Base-by-base conservation (phyloP, 148 eudicot species). In the Cornus florida region DNA sequence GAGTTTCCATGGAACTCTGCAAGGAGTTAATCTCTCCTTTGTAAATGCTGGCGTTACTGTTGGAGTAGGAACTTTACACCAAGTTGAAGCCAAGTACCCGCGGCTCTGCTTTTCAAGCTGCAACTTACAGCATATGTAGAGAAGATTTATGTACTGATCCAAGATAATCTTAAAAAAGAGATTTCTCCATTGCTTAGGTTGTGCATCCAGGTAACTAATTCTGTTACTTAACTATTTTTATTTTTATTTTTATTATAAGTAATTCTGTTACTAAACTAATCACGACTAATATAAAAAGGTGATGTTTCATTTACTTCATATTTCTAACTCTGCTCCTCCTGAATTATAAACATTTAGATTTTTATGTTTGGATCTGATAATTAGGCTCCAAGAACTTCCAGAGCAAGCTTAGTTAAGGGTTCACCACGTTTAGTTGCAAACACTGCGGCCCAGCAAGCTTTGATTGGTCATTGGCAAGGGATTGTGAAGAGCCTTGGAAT, bases 11-110 rank as follows among this genome's bases (percentile, higher is more conserved):
- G 98, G 98, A 83, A 77, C 81, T 75, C 97, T 97, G 20, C 93
- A 78, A 77, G 97, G 99, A 81, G 92, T 84, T 67, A 89, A 86
- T 79, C 81, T 91, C 75, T 85, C 98, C 79, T 87, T 88, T 46
- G 83, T 75, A 50, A 90, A 84, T 83, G 89, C 90, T 68, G 84
- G 91, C 68, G 41, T 87, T 78, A 68, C 86, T 71, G 87, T 91
- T 81, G 99, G 93, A 83, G 75, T 83, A 24, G 95, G 88, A 59
- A 83, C 90, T 77, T 80, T 93, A 57, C 94, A 86, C 75, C 97
- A 93, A 92, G 98, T 96, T 80, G 99, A 96, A 90, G 99, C 99
- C 83, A 93, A 96, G 76, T 96, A 96, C 84, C 99, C 99, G 97
- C 92, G 57, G 98, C 99, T 83, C 90, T 96, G 89, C 94, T 96